These are phyloP conservation scores for Entomortierella parvispora DNA, from an alignment of 192 early-diverging fungal species.

Conservation along the genomic window DNA sequence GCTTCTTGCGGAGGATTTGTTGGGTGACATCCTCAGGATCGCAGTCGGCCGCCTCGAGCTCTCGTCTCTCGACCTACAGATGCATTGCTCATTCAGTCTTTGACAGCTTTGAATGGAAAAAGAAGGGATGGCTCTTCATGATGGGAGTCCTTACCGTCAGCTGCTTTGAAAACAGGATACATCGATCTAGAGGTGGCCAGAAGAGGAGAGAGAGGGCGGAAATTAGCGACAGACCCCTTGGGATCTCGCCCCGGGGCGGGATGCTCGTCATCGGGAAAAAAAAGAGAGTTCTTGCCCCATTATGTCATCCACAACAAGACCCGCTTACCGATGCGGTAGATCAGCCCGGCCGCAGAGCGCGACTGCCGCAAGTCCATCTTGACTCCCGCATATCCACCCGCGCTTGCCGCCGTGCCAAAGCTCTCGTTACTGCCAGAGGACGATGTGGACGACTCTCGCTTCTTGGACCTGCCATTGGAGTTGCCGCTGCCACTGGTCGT, in stretches of 20 bases:
- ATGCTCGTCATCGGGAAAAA: no score
- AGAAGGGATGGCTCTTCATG: neutral
- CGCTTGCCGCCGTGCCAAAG: neutral
- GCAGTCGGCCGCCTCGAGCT: slow-evolving; percentile 49
- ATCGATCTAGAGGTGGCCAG: slow-evolving; percentile 46
- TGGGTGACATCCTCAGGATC: slow-evolving; percentile 58
- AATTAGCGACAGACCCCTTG: neutral
- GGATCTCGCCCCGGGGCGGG: no score
- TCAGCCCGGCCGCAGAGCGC: slow-evolving; percentile 27
- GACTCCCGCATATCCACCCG: neutral
- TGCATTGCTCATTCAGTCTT: no score
- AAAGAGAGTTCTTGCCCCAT: no score
- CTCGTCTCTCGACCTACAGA: slow-evolving; percentile 53
- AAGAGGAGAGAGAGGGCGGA: neutral
- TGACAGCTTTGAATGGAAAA: neutral
- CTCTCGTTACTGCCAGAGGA: neutral
- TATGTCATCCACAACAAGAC: neutral
- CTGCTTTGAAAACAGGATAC: slow-evolving; percentile 61
- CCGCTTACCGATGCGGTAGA: slow-evolving; percentile 42
- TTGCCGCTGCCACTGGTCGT: no score
- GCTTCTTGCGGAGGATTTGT: slow-evolving; percentile 65
- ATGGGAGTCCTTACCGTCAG: slow-evolving; percentile 37
- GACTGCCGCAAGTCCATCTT: slow-evolving; percentile 44
- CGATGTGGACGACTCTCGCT: neutral
- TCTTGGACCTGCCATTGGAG: no score